Conservation (phyloP, 2,329 filamentous ascomycete species). For the Lecanicillium sp. region DNA sequence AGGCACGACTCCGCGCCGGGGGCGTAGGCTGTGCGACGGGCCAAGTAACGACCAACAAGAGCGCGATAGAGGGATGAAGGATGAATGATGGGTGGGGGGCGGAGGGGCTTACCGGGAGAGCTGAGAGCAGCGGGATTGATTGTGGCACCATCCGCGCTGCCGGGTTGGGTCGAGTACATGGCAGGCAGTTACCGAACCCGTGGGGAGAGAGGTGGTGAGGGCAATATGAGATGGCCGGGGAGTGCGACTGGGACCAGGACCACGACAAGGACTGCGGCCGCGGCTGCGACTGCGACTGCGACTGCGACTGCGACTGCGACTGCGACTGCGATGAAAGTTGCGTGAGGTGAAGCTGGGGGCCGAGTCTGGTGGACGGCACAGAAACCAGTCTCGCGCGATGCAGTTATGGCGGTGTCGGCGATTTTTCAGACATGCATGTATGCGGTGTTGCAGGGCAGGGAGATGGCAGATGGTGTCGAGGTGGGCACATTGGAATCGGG, state of each 20-base stretch:
- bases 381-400: constrained; percentile 2
- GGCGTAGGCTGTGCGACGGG: constrained; percentile 12
- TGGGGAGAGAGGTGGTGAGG: constrained; percentile 17
- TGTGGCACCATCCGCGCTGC: constrained; percentile 77
- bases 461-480: constrained; percentile 15
- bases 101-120: constrained; percentile 59
- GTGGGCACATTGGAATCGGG: constrained; percentile 14
- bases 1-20: constrained; percentile 13
- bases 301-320: too few species aligned
- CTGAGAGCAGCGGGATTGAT: constrained; percentile 87
- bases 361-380: too few species aligned
- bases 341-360: too few species aligned
- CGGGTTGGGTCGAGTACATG: constrained; percentile 45
- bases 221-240: constrained; percentile 5
- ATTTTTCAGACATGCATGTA: constrained; percentile 12
- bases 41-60: constrained; percentile 12
- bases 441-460: constrained; percentile 10
- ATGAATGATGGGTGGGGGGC: too few species aligned
- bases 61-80: not conserved
- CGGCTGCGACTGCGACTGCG: too few species aligned
- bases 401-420: constrained; percentile 1
- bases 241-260: too few species aligned
- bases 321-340: too few species aligned
- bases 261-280: too few species aligned
- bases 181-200: constrained; percentile 18